A percentile compares a stretch with the other conserved stretches of the same genome.
Evolutionary conservation across 1,284 basidiomycete species (phyloP).

Genomic region (Mixia osmundae): DNA sequence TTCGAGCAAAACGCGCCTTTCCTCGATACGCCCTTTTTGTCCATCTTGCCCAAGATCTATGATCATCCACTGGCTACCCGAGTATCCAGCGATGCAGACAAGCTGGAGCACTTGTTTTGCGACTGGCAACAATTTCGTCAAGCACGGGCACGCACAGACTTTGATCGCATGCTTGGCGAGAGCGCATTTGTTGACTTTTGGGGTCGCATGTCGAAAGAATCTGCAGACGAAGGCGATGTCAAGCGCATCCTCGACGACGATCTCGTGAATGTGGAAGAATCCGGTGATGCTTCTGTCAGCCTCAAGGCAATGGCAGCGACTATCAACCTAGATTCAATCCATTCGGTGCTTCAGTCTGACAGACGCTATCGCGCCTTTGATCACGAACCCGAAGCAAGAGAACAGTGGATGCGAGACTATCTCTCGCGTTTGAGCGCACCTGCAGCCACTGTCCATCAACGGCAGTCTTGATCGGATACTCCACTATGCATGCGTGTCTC

Average conservation of each 20-base stretch:
- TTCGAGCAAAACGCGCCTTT: slow-evolving; percentile 45
- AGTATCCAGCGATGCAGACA: slow-evolving; percentile 26
- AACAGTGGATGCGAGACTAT: slow-evolving; percentile 52
- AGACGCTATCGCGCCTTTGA: slow-evolving; percentile 66
- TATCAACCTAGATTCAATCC: slow-evolving; percentile 21
- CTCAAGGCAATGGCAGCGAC: slow-evolving; percentile 25
- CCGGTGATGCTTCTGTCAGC: slow-evolving; percentile 55
- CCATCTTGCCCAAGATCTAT: slow-evolving; percentile 26
- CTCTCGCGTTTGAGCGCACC: slow-evolving; percentile 13
- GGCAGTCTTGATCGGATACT: too few species aligned
- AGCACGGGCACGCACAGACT: slow-evolving; percentile 37
- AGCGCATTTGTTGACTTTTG: slow-evolving; percentile 92
- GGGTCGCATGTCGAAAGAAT: slow-evolving; percentile 67
- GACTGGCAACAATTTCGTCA: slow-evolving; percentile 52
- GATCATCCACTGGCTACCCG: slow-evolving; percentile 15
- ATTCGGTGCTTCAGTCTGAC: slow-evolving; percentile 37
- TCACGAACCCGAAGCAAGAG: slow-evolving; percentile 59
- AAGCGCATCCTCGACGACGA: slow-evolving; percentile 26
- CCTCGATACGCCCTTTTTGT: slow-evolving; percentile 33
- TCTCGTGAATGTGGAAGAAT: slow-evolving; percentile 33
- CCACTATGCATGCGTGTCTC: too few species aligned
- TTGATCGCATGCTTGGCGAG: slow-evolving; percentile 62
- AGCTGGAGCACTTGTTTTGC: slow-evolving; percentile 36
- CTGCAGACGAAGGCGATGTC: slow-evolving; percentile 35
- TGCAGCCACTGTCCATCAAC: slow-evolving; percentile 17